These are phyloP conservation scores for Fusarium heterosporum DNA, from an alignment of 2,329 filamentous ascomycete genomes.

Conservation along the genomic window DNA sequence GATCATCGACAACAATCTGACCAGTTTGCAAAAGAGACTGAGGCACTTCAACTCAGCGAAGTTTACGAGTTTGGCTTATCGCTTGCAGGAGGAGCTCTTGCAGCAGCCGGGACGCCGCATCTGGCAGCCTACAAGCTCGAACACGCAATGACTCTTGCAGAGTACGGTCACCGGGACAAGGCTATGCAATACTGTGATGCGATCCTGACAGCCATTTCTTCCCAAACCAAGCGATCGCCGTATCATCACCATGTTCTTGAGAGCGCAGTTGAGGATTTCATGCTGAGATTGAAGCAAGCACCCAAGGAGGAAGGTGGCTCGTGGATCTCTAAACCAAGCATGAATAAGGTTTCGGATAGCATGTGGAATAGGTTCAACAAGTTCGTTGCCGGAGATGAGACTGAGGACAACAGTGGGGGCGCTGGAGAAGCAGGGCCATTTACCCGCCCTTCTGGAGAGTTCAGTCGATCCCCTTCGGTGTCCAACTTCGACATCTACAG, in stretches of 20 bases:
- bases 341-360: conserved; percentile 93
- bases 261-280: conserved; percentile 82
- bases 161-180: conserved; percentile 83
- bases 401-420: conserved; percentile 77
- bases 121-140: conserved; percentile 91
- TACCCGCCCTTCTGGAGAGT: conserved; percentile 79
- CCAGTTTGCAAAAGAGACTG: conserved; percentile 81
- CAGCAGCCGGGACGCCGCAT: conserved; percentile 76
- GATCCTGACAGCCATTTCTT: conserved; percentile 79
- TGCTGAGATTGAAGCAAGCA: conserved; percentile 83
- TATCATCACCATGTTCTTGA: conserved; percentile 86
- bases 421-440: conserved; percentile 81
- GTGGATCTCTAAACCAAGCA: conserved; percentile 94
- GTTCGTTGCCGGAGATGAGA: conserved; percentile 93
- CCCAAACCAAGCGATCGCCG: conserved; percentile 84
- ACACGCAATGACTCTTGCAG: conserved; percentile 85
- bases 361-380: conserved; percentile 95
- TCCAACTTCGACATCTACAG: conserved; percentile 81
- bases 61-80: conserved; percentile 92
- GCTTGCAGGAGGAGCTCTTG: conserved; percentile 67
- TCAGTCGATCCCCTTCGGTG: conserved; percentile 77
- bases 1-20: conserved; percentile 80
- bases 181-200: conserved; percentile 92
- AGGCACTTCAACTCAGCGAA: conserved; percentile 93
- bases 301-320: conserved; percentile 84